These are phyloP conservation scores for Achaetomium macrosporum DNA, from an alignment of 2,329 filamentous ascomycete species.

Conservation along the genomic window DNA sequence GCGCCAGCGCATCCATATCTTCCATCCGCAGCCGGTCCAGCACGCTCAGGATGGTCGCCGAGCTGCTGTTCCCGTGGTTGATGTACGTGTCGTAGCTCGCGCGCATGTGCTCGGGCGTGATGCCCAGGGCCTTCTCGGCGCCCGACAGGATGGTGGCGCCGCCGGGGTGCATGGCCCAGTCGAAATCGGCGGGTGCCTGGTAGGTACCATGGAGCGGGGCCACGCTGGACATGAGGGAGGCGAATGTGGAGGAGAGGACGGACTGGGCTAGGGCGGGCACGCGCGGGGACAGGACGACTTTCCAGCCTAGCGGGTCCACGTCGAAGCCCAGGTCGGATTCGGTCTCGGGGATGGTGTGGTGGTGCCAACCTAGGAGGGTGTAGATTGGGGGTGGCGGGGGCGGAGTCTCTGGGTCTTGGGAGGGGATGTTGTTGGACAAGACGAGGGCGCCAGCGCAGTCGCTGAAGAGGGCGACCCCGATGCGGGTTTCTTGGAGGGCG, in stretches of 20 bases:
- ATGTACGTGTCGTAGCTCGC: conserved; percentile 66
- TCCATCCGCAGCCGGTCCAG: conserved; percentile 54
- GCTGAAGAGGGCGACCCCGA: conserved; percentile 62
- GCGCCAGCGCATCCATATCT: conserved; percentile 54
- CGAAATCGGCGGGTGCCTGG: conserved; percentile 51
- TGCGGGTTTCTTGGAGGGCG: conserved; percentile 53
- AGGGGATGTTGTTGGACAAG: conserved; percentile 53
- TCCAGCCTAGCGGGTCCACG: conserved; percentile 60
- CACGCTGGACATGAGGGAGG: conserved; percentile 44
- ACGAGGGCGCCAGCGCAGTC: conserved; percentile 64
- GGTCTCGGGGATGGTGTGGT: conserved; percentile 55
- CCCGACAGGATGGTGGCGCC: conserved; percentile 61
- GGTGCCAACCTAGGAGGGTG: conserved; percentile 60
- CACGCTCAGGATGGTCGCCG: conserved; percentile 63
- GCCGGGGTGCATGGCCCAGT: conserved; percentile 70
- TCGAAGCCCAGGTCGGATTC: conserved; percentile 60
- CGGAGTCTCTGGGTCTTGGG: not conserved
- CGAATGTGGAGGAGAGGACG: conserved; percentile 49
- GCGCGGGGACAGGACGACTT: conserved; percentile 56
- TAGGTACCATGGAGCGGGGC: conserved; percentile 40
- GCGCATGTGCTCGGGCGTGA: conserved; percentile 58
- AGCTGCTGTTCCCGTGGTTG: conserved; percentile 62
- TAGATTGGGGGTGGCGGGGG: conserved; percentile 36
- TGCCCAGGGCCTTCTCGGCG: conserved; percentile 51
- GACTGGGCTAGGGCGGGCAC: conserved; percentile 53